Conservation (phyloP, 176 grass and related monocot genomes). For the Phragmites australis region DNA sequence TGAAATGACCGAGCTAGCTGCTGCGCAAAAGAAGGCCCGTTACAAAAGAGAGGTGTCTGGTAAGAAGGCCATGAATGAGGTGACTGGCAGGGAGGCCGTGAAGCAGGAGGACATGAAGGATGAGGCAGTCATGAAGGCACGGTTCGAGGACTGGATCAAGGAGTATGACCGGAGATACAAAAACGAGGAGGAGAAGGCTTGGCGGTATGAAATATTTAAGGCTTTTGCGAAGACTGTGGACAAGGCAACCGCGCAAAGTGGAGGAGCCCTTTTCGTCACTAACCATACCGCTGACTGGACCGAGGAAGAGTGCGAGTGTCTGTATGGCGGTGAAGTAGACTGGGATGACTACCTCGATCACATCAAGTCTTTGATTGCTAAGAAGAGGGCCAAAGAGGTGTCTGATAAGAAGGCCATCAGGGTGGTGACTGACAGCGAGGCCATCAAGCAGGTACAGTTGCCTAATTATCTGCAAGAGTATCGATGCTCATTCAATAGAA, state of each 20-base stretch:
- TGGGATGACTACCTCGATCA: constrained; percentile 4
- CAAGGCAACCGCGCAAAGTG: not conserved
- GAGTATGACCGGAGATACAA: not conserved
- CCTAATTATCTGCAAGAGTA: not conserved
- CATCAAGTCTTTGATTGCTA: not conserved
- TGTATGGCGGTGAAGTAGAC: not conserved
- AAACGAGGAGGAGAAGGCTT: not conserved
- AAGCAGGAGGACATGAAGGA: not conserved
- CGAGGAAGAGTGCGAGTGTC: not conserved
- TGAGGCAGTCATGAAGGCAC: not conserved
- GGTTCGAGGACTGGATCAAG: constrained; percentile 6
- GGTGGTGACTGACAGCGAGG: too few relatives aligned
- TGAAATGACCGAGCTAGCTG: not conserved
- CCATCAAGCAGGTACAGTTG: too few relatives aligned
- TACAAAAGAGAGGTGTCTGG: not conserved
- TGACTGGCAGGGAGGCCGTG: too few relatives aligned
- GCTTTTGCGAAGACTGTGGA: not conserved
- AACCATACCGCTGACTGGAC: not conserved
- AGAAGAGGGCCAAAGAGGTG: not conserved
- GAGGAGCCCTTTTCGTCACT: not conserved
- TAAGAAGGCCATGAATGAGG: not conserved
- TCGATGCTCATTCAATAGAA: not conserved
- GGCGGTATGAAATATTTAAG: not conserved
- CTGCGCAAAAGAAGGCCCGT: not conserved
- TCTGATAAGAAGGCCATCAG: not conserved